Evolutionary conservation across 495 filamentous ascomycete genomes (phyloP), one percentile per base, ranked within the genome.

Genomic region (Aspergillus ellipticus): DNA sequence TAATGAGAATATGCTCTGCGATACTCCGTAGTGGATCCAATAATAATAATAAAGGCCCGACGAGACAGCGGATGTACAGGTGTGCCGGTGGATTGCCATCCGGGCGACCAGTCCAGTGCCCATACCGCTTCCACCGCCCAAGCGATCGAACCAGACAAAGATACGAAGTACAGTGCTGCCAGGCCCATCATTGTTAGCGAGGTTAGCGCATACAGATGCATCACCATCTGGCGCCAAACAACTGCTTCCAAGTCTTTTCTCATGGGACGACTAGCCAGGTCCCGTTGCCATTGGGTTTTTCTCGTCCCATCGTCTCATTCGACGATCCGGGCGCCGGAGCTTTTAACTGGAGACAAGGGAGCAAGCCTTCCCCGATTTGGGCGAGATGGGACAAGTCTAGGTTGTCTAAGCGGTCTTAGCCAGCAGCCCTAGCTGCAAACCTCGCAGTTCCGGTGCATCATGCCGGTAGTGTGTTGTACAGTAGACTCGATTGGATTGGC

Each of bases 221-320:
- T 26, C 37, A 60, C 57, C 57, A 60, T 48, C 61, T 63, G 61
- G 61, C 61, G 50, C 61, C 57, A 63, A 56, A 63, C 51, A 63
- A 53, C 24, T 13, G 6, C 21, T 37, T 50, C 61, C 57, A 63
- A 57, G 61, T 63, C 51, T 37, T 26, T 51, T 33, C 29, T 42
- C 45, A 13, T 48, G 22, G 22, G 29, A 37, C 43, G 22, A 31
- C 43, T 20, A 47, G 31, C 24, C 20, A 19, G 20, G 21, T 5
- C 31, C 33, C 29, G 11, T 21, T 13, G 4, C 11, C 20, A 22
- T 22, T 47, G 19, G 43, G 1, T 24, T 22, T 41, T 4, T 24
- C 19, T 20, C 17, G 8, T 41, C 41, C 35, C 31, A 39, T 15
- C 19, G 9, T 24, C 21, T 51, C 6, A 39, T 51, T 22, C 11